phyloP scores from a whole-genome alignment of 805 yeast genomes.

The Cyberlindnera euphorbiae region DNA sequence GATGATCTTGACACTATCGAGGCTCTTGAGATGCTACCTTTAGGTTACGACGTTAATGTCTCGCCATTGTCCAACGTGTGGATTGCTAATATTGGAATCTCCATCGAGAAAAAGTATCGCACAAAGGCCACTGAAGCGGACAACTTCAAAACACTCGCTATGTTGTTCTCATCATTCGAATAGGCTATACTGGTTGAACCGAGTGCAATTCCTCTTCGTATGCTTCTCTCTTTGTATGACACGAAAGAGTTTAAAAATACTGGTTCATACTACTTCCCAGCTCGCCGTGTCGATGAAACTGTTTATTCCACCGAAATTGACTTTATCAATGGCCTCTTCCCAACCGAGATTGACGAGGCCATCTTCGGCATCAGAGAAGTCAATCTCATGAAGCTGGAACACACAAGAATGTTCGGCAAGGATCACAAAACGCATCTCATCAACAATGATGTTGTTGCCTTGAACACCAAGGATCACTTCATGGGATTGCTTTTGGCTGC shows the following conservation, averaged over 20 bases:
- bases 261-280: slow-evolving; percentile 42
- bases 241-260: slow-evolving; percentile 29
- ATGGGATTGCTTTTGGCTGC: slow-evolving; percentile 21
- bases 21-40: slow-evolving; percentile 3
- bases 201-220: slow-evolving; percentile 41
- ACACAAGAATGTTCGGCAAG: slow-evolving; percentile 25
- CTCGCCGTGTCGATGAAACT: slow-evolving; percentile 16
- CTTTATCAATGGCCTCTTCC: slow-evolving; percentile 10
- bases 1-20: slow-evolving; percentile 7
- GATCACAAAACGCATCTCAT: slow-evolving; percentile 22
- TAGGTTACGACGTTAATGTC: slow-evolving; percentile 13
- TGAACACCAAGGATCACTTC: slow-evolving; percentile 21
- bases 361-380: slow-evolving; percentile 12
- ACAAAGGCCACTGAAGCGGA: slow-evolving; percentile 27
- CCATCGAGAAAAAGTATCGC: slow-evolving; percentile 7
- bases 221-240: slow-evolving; percentile 32
- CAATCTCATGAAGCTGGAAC: background rate
- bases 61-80: slow-evolving; percentile 26
- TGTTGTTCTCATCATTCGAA: slow-evolving; percentile 48
- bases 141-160: slow-evolving; percentile 45
- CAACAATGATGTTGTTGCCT: slow-evolving; percentile 10
- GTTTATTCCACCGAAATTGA: slow-evolving; percentile 2
- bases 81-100: slow-evolving; percentile 24
- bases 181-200: slow-evolving; percentile 52
- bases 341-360: slow-evolving; percentile 14